Evolutionary conservation across 1,284 basidiomycete species (phyloP).

Genomic region (Ceratobasidium sp.): DNA sequence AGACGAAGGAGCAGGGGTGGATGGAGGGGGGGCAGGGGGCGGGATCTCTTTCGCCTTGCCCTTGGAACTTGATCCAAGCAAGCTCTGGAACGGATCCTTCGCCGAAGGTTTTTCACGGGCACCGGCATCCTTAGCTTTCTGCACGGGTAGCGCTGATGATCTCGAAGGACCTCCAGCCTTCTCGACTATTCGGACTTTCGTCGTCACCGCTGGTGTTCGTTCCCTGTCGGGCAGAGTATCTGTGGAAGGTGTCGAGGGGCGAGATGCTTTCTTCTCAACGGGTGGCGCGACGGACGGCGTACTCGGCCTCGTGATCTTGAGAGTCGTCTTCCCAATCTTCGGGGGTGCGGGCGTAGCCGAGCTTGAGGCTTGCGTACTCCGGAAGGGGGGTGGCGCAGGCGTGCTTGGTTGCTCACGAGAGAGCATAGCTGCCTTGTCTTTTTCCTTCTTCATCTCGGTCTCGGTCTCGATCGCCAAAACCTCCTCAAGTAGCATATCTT

Average conservation of each 20-base stretch:
- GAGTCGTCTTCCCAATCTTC: slow-evolving; percentile 36
- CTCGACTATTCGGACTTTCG: slow-evolving; percentile 30
- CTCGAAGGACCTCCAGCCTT: slow-evolving; percentile 5
- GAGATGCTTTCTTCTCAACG: slow-evolving; percentile 41
- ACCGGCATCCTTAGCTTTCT: slow-evolving; percentile 16
- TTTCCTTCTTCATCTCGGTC: slow-evolving; percentile 71
- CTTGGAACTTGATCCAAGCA: slow-evolving; percentile 33
- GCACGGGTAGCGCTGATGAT: background rate
- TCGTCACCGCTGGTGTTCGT: slow-evolving; percentile 40
- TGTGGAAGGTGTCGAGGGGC: slow-evolving; percentile 40
- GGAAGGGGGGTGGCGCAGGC: slow-evolving; percentile 33
- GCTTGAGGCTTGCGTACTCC: slow-evolving; percentile 45
- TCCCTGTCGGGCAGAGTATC: slow-evolving; percentile 26
- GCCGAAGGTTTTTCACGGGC: slow-evolving; percentile 25
- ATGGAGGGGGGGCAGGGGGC: slow-evolving; percentile 41
- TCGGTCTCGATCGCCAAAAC: slow-evolving; percentile 81
- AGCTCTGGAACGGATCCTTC: slow-evolving; percentile 34
- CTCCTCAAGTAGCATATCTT: slow-evolving; percentile 76
- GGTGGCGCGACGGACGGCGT: slow-evolving; percentile 22
- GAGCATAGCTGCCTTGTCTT: slow-evolving; percentile 60
- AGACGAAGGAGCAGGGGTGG: slow-evolving; percentile 26
- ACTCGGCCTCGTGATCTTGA: slow-evolving; percentile 40
- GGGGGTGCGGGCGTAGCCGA: slow-evolving; percentile 46
- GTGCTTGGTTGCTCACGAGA: slow-evolving; percentile 45
- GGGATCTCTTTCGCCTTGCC: slow-evolving; percentile 42